phyloP scores from a whole-genome alignment of 495 filamentous ascomycete species.

The Xylaria sp. region DNA sequence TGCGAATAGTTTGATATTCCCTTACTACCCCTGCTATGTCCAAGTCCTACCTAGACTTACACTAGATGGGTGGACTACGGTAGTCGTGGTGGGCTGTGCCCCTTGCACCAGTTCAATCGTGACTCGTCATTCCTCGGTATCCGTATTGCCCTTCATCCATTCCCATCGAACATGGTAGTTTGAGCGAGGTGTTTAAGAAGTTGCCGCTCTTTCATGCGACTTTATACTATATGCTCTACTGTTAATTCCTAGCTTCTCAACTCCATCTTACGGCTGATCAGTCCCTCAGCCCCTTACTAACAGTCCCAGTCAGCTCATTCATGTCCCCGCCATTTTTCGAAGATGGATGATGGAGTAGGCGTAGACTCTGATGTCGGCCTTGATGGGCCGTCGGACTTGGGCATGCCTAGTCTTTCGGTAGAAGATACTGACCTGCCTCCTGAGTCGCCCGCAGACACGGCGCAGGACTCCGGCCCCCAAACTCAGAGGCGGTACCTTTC shows the following conservation, averaged over 20 bases:
- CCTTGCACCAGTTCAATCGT: neutral
- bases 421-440: neutral
- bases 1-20: too few species aligned
- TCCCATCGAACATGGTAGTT: neutral
- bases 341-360: conserved; percentile 15
- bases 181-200: neutral
- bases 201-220: neutral
- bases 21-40: too few species aligned
- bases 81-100: neutral
- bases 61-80: neutral
- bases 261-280: neutral
- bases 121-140: neutral
- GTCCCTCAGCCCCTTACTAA: neutral
- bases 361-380: conserved; percentile 1
- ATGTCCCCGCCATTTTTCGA: neutral
- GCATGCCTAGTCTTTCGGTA: neutral
- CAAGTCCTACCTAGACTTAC: too few species aligned
- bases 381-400: neutral
- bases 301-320: conserved; percentile 5
- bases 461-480: neutral
- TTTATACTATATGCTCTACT: neutral
- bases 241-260: neutral
- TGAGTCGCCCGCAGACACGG: neutral
- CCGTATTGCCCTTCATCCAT: neutral
- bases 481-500: conserved; percentile 47